phyloP scores from a whole-genome alignment of 108 stramenopile species.

The Cyclotella kingstonii region DNA sequence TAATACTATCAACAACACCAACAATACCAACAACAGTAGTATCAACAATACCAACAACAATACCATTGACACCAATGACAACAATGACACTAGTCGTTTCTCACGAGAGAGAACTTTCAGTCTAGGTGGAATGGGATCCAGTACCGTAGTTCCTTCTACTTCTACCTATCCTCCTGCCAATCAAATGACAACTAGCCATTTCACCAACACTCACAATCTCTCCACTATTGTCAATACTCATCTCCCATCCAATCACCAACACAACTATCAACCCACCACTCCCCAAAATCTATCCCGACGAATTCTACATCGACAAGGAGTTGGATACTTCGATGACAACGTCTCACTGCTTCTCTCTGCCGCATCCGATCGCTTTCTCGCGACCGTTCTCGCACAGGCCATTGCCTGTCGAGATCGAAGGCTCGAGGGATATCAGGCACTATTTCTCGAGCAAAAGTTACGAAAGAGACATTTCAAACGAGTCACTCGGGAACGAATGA shows the following conservation, averaged over 20 bases:
- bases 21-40: neutral
- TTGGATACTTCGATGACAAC: constrained; percentile 75
- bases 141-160: neutral
- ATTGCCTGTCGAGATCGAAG: constrained; percentile 80
- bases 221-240: too few species aligned
- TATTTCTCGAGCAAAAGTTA: constrained; percentile 36
- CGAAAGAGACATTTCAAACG: constrained; percentile 52
- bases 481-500: constrained; percentile 39
- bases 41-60: neutral
- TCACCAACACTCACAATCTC: too few species aligned
- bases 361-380: constrained; percentile 80
- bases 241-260: neutral
- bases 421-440: constrained; percentile 66
- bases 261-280: constrained; percentile 59
- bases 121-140: constrained; percentile 11
- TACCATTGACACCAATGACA: too few species aligned
- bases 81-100: too few species aligned
- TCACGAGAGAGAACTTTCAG: constrained; percentile 14
- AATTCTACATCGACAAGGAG: constrained; percentile 71
- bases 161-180: neutral
- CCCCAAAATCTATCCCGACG: constrained; percentile 74
- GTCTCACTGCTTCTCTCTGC: constrained; percentile 67
- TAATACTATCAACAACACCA: neutral
- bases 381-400: constrained; percentile 76
- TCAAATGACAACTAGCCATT: too few species aligned